Conservation (phyloP, 306 rosid species). For the Glycine tomentella region DNA sequence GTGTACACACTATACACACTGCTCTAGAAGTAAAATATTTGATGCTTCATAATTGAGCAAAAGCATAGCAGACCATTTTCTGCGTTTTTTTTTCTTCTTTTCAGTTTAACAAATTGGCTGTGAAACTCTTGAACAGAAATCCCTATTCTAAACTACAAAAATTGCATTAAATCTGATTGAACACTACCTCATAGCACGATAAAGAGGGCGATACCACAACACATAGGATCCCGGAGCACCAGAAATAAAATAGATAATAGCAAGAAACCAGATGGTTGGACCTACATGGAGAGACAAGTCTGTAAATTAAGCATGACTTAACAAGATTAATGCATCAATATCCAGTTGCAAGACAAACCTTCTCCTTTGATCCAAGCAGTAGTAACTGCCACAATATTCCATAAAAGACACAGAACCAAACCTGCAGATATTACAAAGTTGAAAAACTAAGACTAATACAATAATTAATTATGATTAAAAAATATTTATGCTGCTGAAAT, state of each 20-base stretch:
- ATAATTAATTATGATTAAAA: conserved; percentile 5
- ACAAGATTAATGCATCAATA: conserved; percentile 14
- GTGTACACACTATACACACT: conserved; percentile 2
- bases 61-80: conserved; percentile 24
- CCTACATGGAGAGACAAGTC: conserved; percentile 61
- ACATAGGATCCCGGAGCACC: conserved; percentile 82
- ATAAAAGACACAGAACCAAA: conserved; percentile 69
- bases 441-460: conserved; percentile 22
- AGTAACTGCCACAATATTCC: conserved; percentile 87
- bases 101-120: conserved; percentile 26
- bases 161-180: conserved; percentile 25
- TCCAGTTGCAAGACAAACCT: conserved; percentile 60
- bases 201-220: conserved; percentile 98
- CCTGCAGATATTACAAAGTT: conserved; percentile 63
- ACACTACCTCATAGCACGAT: conserved; percentile 90
- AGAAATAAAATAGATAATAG: conserved; percentile 79
- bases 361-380: conserved; percentile 88
- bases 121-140: conserved; percentile 38
- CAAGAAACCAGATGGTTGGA: conserved; percentile 84
- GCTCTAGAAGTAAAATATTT: conserved; percentile 18
- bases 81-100: not conserved
- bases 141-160: conserved; percentile 38
- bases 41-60: conserved; percentile 41
- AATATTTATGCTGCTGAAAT: conserved; percentile 1
- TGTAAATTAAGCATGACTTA: conserved; percentile 39